These are phyloP conservation scores for Emmonsia crescens DNA, from an alignment of 2,329 filamentous ascomycete species.

Conservation along the genomic window DNA sequence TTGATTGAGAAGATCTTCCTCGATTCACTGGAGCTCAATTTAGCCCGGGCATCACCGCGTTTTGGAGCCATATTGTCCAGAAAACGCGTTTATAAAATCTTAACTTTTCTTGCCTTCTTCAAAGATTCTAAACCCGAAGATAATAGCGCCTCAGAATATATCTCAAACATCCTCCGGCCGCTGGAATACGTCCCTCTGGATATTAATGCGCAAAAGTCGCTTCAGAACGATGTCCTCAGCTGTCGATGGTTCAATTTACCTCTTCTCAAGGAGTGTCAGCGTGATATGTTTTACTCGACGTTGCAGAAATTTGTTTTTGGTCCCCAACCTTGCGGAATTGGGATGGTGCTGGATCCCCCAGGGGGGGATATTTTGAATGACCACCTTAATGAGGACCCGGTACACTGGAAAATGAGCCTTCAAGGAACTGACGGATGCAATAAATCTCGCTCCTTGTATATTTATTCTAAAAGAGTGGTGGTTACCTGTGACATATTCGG, in stretches of 20 bases:
- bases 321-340: slow-evolving; percentile 6
- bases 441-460: background rate
- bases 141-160: slow-evolving; percentile 6
- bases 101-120: slow-evolving; percentile 30
- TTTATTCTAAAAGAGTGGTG: background rate
- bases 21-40: slow-evolving; percentile 35
- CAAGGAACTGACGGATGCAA: background rate
- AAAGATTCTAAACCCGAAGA: slow-evolving; percentile 2
- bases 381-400: background rate
- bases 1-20: slow-evolving; percentile 44
- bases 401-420: background rate
- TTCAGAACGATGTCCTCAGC: slow-evolving; percentile 25
- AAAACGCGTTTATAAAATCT: slow-evolving; percentile 30
- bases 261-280: slow-evolving; percentile 25
- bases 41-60: slow-evolving; percentile 32
- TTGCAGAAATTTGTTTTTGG: slow-evolving; percentile 26
- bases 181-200: slow-evolving; percentile 24
- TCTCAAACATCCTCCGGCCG: slow-evolving; percentile 26
- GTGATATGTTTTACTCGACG: slow-evolving; percentile 23
- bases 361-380: slow-evolving; percentile 8
- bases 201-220: background rate
- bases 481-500: background rate
- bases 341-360: slow-evolving; percentile 15
- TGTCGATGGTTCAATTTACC: slow-evolving; percentile 32
- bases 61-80: slow-evolving; percentile 32